A percentile compares a stretch with the other conserved stretches of the same genome.
These are phyloP conservation scores for Trametes gibbosa DNA, from an alignment of 768 basidiomycete genomes.

Conservation along the genomic window DNA sequence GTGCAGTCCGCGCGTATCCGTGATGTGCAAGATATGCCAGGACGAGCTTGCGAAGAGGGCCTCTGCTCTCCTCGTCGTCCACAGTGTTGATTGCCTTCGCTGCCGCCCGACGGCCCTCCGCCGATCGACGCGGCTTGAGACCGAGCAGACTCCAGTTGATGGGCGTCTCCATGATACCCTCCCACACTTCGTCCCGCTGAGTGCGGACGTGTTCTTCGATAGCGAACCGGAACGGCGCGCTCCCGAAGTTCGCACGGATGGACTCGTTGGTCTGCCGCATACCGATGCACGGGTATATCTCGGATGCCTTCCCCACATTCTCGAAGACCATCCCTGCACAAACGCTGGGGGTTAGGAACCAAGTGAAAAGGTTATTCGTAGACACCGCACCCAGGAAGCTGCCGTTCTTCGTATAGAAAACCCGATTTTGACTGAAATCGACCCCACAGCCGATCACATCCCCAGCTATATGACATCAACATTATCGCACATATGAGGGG, in stretches of 20 bases:
- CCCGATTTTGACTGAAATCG: conserved; percentile 76
- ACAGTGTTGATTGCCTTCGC: background rate
- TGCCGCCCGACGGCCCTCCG: conserved; percentile 1
- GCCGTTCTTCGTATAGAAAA: conserved; percentile 92
- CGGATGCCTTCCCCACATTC: conserved; percentile 54
- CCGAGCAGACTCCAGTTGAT: conserved; percentile 43
- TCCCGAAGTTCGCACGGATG: conserved; percentile 86
- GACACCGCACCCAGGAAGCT: conserved; percentile 52
- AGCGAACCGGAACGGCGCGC: conserved; percentile 82
- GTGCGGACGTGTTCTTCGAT: conserved; percentile 84
- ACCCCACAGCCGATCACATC: conserved; percentile 92
- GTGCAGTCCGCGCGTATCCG: conserved; percentile 73
- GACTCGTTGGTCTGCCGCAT: conserved; percentile 77
- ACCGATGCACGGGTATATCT: conserved; percentile 83
- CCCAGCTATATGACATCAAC: conserved; percentile 50
- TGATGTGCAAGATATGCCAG: conserved; percentile 80
- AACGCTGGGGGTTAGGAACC: conserved; percentile 4
- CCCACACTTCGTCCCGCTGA: conserved; percentile 64
- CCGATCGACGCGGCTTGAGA: conserved; percentile 14
- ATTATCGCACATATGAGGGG: conserved; percentile 1
- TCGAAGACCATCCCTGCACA: conserved; percentile 65
- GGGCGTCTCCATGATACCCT: conserved; percentile 56
- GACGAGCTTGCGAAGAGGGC: conserved; percentile 69
- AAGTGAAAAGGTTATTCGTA: background rate
- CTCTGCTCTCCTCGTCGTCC: conserved; percentile 48